phyloP scores from a whole-genome alignment of 257 asterid species.

The Solanum clarkiae region DNA sequence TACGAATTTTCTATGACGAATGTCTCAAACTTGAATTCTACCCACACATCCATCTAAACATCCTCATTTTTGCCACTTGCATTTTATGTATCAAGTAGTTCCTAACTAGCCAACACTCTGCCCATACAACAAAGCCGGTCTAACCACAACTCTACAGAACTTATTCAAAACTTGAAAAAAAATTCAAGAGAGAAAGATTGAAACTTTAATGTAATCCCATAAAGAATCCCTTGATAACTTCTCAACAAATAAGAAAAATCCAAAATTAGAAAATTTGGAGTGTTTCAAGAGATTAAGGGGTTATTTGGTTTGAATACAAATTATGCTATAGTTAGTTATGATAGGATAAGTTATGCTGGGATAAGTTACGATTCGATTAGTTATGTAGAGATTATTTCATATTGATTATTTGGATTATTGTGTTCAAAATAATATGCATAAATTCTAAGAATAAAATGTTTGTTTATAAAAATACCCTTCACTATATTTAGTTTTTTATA shows the following conservation, averaged over 20 bases:
- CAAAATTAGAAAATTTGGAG: not conserved
- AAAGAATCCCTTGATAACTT: not conserved
- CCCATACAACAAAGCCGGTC: not conserved
- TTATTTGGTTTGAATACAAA: too few species aligned
- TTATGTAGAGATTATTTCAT: too few species aligned
- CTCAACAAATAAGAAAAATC: not conserved
- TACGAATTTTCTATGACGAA: not conserved
- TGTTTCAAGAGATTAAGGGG: not conserved
- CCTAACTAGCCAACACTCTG: not conserved
- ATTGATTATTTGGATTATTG: too few species aligned
- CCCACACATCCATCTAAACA: not conserved
- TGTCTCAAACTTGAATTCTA: not conserved
- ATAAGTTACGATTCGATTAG: too few species aligned
- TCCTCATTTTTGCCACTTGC: not conserved
- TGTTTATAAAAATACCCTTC: too few species aligned
- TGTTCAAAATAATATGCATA: too few species aligned
- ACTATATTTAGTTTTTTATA: too few species aligned
- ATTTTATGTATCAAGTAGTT: not conserved
- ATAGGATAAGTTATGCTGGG: too few species aligned
- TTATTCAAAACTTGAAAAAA: not conserved
- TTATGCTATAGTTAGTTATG: too few species aligned
- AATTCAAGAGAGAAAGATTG: not conserved
- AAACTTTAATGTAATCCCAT: not conserved
- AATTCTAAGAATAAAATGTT: too few species aligned
- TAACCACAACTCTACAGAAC: not conserved